Percentiles rank a stretch among this genome's conserved stretches.
Conservation (phyloP, 768 basidiomycete species). For the Mycena capillaripes region DNA sequence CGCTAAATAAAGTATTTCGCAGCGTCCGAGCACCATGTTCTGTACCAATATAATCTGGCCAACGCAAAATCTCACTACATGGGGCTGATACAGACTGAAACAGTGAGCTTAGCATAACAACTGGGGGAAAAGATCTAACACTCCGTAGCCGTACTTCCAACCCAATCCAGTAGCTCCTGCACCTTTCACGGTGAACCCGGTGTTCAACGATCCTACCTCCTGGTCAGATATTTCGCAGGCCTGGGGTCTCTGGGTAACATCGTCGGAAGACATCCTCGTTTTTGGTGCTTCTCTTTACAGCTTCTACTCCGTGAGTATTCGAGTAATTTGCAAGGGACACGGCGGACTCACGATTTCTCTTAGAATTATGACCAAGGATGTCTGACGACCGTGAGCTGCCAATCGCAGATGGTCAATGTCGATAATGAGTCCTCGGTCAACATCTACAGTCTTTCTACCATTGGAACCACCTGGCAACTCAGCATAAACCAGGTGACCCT, state of each 20-base stretch:
- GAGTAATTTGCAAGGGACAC: not conserved
- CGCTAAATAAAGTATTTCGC: conserved; percentile 6
- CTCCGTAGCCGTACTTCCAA: conserved; percentile 75
- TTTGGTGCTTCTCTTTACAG: conserved; percentile 81
- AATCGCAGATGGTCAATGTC: conserved; percentile 68
- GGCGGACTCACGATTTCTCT: conserved; percentile 7
- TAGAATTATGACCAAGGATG: conserved; percentile 67
- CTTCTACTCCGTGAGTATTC: conserved; percentile 62
- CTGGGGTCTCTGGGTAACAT: conserved; percentile 70
- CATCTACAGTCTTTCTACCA: conserved; percentile 73
- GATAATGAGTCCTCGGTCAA: conserved; percentile 63
- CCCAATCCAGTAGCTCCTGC: conserved; percentile 69
- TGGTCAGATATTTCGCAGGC: conserved; percentile 57
- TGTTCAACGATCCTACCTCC: conserved; percentile 68
- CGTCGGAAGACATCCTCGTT: conserved; percentile 69
- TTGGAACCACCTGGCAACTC: conserved; percentile 67
- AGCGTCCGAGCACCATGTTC: conserved; percentile 68
- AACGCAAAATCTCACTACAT: conserved; percentile 77
- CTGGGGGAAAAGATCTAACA: not conserved
- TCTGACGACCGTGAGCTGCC: conserved; percentile 60
- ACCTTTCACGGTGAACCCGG: conserved; percentile 63
- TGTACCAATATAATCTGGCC: conserved; percentile 81
- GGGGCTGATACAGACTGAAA: conserved; percentile 83
- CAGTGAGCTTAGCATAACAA: conserved; percentile 54
- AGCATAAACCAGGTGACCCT: conserved; percentile 63